Evolutionary conservation across 306 rosid genomes (phyloP).

Genomic region (Hippophae gyantsensis): DNA sequence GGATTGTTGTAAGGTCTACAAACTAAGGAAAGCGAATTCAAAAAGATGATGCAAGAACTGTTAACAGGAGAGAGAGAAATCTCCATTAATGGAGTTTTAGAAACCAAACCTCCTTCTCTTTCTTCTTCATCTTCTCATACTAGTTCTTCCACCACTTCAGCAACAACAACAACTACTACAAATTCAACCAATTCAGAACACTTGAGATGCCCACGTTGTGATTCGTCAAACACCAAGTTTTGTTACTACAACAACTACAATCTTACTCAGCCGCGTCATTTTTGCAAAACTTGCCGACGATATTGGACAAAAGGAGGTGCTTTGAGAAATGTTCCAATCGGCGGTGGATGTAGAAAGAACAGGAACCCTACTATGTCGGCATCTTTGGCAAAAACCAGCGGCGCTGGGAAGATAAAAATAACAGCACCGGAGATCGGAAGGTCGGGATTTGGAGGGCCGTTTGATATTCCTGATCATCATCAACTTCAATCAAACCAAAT

Average conservation of each 20-base stretch:
- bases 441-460: conserved; percentile 28
- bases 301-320: conserved; percentile 89
- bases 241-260: conserved; percentile 90
- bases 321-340: conserved; percentile 61
- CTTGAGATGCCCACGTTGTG: conserved; percentile 67
- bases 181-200: conserved; percentile 34
- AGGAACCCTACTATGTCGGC: conserved; percentile 26
- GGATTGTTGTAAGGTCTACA: conserved; percentile 58
- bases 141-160: conserved; percentile 3
- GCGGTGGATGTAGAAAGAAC: conserved; percentile 74
- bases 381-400: conserved; percentile 24
- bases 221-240: conserved; percentile 80
- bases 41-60: conserved; percentile 85
- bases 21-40: conserved; percentile 15
- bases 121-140: conserved; percentile 28
- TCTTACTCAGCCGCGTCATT: conserved; percentile 97
- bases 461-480: conserved; percentile 19
- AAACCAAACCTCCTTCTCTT: conserved; percentile 27
- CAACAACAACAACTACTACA: conserved; percentile 1
- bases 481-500: conserved; percentile 41
- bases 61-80: conserved; percentile 54
- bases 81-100: conserved; percentile 36
- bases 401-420: conserved; percentile 44
- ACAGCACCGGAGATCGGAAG: conserved; percentile 45
- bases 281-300: conserved; percentile 97